A percentile compares a stretch with the other conserved stretches of the same genome.
Evolutionary conservation across 768 basidiomycete genomes (phyloP).

Genomic region (Auricularia sp.): DNA sequence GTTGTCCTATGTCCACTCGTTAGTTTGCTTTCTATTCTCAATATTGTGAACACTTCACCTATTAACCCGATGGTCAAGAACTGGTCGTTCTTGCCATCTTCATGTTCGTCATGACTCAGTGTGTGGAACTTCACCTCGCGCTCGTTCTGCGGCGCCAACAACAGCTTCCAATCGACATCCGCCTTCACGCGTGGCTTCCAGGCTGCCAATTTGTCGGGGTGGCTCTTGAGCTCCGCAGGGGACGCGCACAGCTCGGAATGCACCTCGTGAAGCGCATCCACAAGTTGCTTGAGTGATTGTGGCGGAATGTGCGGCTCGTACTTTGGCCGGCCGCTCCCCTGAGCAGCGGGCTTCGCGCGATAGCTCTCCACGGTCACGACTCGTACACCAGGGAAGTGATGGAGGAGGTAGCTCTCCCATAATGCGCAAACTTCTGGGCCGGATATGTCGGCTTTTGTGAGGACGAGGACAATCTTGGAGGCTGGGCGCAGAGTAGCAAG

Average conservation of each 20-base stretch:
- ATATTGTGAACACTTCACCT: slow-evolving; percentile 30
- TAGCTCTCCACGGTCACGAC: slow-evolving; percentile 76
- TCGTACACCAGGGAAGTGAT: slow-evolving; percentile 40
- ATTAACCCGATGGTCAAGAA: slow-evolving; percentile 75
- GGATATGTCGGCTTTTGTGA: slow-evolving; percentile 84
- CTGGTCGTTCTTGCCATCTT: slow-evolving; percentile 23
- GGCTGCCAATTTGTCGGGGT: slow-evolving; percentile 37
- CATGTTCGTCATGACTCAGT: slow-evolving; percentile 11
- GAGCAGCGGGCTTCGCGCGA: slow-evolving; percentile 31
- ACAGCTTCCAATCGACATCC: slow-evolving; percentile 65
- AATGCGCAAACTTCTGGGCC: slow-evolving; percentile 51
- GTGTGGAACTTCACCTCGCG: slow-evolving; percentile 14
- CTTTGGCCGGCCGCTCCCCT: slow-evolving; percentile 34
- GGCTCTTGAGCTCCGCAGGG: slow-evolving; percentile 41
- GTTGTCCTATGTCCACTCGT: slow-evolving; percentile 51
- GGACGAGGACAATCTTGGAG: slow-evolving; percentile 54
- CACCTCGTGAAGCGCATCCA: slow-evolving; percentile 51
- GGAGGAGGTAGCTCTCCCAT: slow-evolving; percentile 55
- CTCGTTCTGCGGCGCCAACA: slow-evolving; percentile 35
- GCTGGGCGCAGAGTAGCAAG: slow-evolving; percentile 29
- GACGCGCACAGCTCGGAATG: slow-evolving; percentile 62
- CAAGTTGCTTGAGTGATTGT: slow-evolving; percentile 50
- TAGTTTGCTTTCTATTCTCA: not conserved
- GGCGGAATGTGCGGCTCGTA: slow-evolving; percentile 62
- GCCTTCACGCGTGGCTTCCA: slow-evolving; percentile 62